A percentile compares a stretch with the other conserved stretches of the same genome.
Evolutionary conservation across 805 yeast species (phyloP).

Genomic region (Naumovozyma baii): DNA sequence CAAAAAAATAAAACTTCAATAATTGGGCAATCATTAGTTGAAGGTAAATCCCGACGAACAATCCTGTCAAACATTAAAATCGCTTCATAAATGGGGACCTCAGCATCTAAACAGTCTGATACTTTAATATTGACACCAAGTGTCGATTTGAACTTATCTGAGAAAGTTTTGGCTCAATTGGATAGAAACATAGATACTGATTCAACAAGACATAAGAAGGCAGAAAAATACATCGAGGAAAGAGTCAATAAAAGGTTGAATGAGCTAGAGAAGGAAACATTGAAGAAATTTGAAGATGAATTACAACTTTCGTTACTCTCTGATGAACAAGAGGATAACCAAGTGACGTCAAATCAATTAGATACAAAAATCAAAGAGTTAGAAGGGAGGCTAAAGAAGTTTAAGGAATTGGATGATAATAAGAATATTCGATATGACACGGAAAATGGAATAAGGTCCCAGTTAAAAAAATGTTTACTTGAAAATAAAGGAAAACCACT

Average conservation of each 20-base stretch:
- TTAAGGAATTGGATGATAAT: constrained; percentile 28
- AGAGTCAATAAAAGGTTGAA: constrained; percentile 50
- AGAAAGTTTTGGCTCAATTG: constrained; percentile 52
- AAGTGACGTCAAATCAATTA: constrained; percentile 27
- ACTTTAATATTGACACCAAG: constrained; percentile 31
- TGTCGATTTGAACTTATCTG: constrained; percentile 60
- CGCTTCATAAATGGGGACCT: constrained; percentile 55
- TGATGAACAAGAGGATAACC: constrained; percentile 26
- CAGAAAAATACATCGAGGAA: constrained; percentile 56
- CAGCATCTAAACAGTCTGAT: constrained; percentile 42
- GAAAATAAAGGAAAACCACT: constrained; percentile 55
- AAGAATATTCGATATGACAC: constrained; percentile 11
- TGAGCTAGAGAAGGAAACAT: constrained; percentile 43
- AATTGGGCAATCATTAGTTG: too few species aligned
- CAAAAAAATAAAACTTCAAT: too few species aligned
- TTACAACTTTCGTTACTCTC: constrained; percentile 35
- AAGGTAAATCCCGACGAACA: too few species aligned
- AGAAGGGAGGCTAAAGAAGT: constrained; percentile 30
- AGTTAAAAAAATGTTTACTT: constrained; percentile 48
- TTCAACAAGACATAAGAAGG: constrained; percentile 59
- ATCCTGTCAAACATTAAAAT: too few species aligned
- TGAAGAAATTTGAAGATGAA: constrained; percentile 42
- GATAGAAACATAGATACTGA: constrained; percentile 58
- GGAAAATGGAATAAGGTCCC: constrained; percentile 34
- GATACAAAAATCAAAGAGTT: constrained; percentile 37